Evolutionary conservation across 352 stramenopile genomes (phyloP).

Genomic region (Phytophthora niederhauseri): DNA sequence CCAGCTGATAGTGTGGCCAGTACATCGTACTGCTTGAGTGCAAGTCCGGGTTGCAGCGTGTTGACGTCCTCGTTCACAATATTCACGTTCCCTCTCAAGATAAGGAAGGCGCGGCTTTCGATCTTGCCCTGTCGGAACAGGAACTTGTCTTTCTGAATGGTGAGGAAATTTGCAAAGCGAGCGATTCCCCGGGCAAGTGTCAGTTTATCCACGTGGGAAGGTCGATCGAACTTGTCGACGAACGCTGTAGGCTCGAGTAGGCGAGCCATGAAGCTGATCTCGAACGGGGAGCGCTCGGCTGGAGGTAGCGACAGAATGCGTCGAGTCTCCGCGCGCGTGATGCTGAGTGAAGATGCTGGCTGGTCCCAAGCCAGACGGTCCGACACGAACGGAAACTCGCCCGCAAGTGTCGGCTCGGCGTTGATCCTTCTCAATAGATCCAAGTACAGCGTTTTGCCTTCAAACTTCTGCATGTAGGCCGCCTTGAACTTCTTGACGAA

Average conservation of each 20-base stretch:
- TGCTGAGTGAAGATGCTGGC: conserved; percentile 61
- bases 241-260: conserved; percentile 68
- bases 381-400: conserved; percentile 64
- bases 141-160: conserved; percentile 54
- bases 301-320: conserved; percentile 54
- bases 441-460: conserved; percentile 75
- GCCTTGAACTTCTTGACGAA: conserved; percentile 85
- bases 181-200: conserved; percentile 59
- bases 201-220: conserved; percentile 48
- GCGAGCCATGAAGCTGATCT: conserved; percentile 60
- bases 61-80: conserved; percentile 81
- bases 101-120: conserved; percentile 80
- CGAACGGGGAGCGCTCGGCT: conserved; percentile 40
- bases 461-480: conserved; percentile 78
- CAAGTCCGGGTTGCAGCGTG: conserved; percentile 25
- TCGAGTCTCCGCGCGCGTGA: conserved; percentile 71
- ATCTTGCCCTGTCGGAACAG: conserved; percentile 78
- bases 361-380: conserved; percentile 63
- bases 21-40: conserved; percentile 59
- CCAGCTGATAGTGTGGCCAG: conserved; percentile 70
- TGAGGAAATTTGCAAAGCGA: conserved; percentile 57
- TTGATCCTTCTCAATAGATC: conserved; percentile 71
- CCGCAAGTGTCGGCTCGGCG: conserved; percentile 51
- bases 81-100: conserved; percentile 74
- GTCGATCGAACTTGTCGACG: conserved; percentile 72